Base-by-base conservation (phyloP, 768 basidiomycete genomes). In the Russula olivacea region DNA sequence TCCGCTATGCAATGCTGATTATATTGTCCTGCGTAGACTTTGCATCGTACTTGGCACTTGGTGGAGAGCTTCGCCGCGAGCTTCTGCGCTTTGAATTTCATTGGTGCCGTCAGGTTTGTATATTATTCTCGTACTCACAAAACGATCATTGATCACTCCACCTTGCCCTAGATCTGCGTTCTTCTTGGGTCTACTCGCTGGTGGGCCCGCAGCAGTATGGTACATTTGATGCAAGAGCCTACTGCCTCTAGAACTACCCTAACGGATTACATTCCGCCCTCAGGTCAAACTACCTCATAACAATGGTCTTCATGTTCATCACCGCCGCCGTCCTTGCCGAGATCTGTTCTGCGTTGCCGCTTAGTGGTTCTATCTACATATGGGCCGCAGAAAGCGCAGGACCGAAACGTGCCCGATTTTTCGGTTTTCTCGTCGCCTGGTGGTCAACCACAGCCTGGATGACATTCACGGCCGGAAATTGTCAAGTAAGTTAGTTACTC, bases 371-470 rank as follows among this genome's bases (percentile, higher is more conserved):
- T 9, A 95, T 97, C 72, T 96, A 95, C 73, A 86, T 93, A 54
- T 96, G 93, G 93, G 90, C 92, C 0, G 93, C 92, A 19, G 93
- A 93, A 71, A 92, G 91, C 69, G 93, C 91, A 5, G 93, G 93
- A 2, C 86, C 86, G 6, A 91, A 90, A 68, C 86, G 91, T 69
- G 91, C 86, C 2, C 81, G 93, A 40, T 88, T 95, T 74, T 83
- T 92, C 66, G 93, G 91, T 0, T 93, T 94, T 75, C 73, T 92
- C 60, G 93, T 94, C 17, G 93, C 93, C 34, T 96, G 90, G 89
- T 96, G 93, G 93, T 80, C 90, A 15, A 87, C 86, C 61, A 93
- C 92, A 1, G 93, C 93, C n/a, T 96, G 93, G 93, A 93, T 93
- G 83, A 95, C 93, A 0, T 96, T 94, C 68, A 80, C 85, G 45